Evolutionary conservation across 176 grass and related monocot genomes (phyloP), one percentile per base, ranked within the genome.

Genomic region (Avena sativa): DNA sequence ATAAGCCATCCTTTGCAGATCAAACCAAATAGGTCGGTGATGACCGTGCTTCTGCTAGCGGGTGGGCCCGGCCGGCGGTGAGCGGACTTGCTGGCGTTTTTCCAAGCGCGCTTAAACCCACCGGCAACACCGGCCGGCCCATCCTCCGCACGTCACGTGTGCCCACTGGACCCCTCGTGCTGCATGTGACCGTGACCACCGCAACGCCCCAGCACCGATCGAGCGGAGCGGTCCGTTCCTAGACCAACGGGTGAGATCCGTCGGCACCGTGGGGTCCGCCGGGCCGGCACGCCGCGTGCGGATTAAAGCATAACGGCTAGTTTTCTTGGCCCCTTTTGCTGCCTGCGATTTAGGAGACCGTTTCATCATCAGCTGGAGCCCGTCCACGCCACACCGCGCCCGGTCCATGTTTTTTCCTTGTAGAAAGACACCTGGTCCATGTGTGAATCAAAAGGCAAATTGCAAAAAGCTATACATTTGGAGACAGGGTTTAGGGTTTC

Each of bases 271-370:
- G 50, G 51, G 69, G 50, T 20, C 51, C 28, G n/a, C 19, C 77
- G 12, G 32, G 55, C 2, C 12, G 38, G 38, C 38, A 59, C 13
- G 57, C 55, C 5, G 55, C 55, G 55, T 6, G 6, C 55, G 12
- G 79, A 25, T 7, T 20, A 49, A n/a, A 20, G 52, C 52, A 71
- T 36, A 76, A 76, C 83, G 83, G 83, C 83, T 84, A 76, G 71
- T 76, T 84, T 62, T 43, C 0, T 19, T 32, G 55, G 16, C 57
- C 25, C 2, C 34, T 62, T 76, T 9, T 0, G 1, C 1, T 44
- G 60, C 43, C 49, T 32, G 60, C 2, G 61, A 66, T 28, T 16
- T 1, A 7, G 52, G 53, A 19, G 53, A 56, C 80, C 12, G 28
- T 71, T 83, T 46, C 56, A 43, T 12, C 23, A 25, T 53, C 73